phyloP scores from a whole-genome alignment of 257 asterid species.

The Parsonsia alboflavescens region DNA sequence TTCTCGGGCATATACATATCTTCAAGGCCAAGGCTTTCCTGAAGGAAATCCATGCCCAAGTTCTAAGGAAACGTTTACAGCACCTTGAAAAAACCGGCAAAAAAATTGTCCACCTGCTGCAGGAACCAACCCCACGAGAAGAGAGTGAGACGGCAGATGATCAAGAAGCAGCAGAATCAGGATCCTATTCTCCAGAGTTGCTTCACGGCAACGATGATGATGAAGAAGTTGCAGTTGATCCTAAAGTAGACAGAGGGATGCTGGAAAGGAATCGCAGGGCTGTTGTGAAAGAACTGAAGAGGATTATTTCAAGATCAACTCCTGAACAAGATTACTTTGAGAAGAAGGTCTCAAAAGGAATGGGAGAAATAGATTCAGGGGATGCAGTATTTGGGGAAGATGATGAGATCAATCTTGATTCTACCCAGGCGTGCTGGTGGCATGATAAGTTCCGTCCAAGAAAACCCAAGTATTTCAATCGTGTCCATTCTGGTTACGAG shows the following conservation, averaged over 20 bases:
- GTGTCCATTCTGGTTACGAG: conserved; percentile 81
- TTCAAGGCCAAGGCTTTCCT: conserved; percentile 86
- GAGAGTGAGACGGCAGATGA: conserved; percentile 35
- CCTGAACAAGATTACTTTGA: conserved; percentile 58
- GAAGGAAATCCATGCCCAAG: conserved; percentile 67
- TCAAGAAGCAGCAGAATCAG: conserved; percentile 24
- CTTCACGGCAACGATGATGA: conserved; percentile 60
- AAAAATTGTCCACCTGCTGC: conserved; percentile 29
- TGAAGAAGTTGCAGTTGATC: conserved; percentile 66
- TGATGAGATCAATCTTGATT: conserved; percentile 58
- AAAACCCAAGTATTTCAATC: conserved; percentile 75
- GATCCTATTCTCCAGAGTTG: conserved; percentile 69
- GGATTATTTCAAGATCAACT: conserved; percentile 41
- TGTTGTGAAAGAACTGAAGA: conserved; percentile 51
- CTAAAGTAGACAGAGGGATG: conserved; percentile 65
- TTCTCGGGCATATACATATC: conserved; percentile 67
- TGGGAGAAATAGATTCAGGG: conserved; percentile 83
- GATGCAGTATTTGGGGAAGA: conserved; percentile 65
- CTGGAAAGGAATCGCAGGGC: conserved; percentile 62
- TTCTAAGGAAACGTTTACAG: conserved; percentile 59
- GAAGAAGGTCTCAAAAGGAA: conserved; percentile 52
- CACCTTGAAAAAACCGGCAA: conserved; percentile 32
- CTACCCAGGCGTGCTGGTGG: conserved; percentile 56
- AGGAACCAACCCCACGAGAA: conserved; percentile 33
- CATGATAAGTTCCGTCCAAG: conserved; percentile 78